Conservation (phyloP, 192 early-diverging fungal genomes). For the Diversispora eburnea region DNA sequence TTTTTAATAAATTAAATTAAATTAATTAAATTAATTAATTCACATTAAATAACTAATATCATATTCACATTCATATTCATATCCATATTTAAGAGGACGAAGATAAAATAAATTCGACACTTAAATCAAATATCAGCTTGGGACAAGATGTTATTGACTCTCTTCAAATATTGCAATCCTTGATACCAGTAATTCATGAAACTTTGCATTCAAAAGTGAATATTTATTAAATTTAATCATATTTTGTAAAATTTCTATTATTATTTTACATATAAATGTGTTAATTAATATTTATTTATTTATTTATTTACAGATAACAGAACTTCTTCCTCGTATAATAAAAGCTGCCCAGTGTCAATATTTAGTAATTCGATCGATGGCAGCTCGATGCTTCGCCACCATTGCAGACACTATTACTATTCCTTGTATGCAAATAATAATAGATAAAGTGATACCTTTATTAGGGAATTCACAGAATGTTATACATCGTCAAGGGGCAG, state of each 20-base stretch:
- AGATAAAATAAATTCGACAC: conserved; percentile 23
- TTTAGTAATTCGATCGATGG: conserved; percentile 73
- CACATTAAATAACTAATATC: too few species aligned
- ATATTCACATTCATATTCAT: too few species aligned
- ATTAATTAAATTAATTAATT: neutral
- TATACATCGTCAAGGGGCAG: conserved; percentile 79
- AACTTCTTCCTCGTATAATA: conserved; percentile 62
- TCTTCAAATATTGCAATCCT: conserved; percentile 63
- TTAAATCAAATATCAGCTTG: conserved; percentile 34
- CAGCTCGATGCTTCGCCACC: conserved; percentile 72
- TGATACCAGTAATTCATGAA: conserved; percentile 62
- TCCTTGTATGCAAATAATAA: conserved; percentile 72
- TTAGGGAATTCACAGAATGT: conserved; percentile 68
- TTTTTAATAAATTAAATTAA: neutral
- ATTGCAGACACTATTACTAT: conserved; percentile 66
- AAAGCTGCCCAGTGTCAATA: conserved; percentile 63
- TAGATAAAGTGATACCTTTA: conserved; percentile 73
- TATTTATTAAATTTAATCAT: neutral
- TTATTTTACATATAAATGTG: too few species aligned
- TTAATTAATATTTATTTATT: conserved; percentile 11
- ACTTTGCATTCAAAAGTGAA: conserved; percentile 36
- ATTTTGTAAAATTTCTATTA: neutral
- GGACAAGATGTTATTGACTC: conserved; percentile 76
- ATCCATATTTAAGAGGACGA: neutral
- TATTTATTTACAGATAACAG: conserved; percentile 41